These are phyloP conservation scores for Vigna nakashimae DNA, from an alignment of 306 rosid species.

Conservation along the genomic window DNA sequence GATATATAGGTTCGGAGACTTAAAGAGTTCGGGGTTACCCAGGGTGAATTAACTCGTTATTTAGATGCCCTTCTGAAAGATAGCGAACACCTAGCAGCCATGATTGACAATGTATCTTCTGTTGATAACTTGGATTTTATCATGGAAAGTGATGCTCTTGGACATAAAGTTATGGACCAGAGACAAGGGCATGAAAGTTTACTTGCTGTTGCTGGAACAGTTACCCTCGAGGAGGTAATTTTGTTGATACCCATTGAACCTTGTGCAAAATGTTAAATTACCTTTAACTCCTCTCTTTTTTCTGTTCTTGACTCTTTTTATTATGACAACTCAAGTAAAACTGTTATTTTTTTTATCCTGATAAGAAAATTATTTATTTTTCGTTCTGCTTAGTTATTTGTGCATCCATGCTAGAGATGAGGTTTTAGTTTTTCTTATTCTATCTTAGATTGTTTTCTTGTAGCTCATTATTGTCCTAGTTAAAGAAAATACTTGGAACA, in stretches of 20 bases:
- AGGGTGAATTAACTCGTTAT: constrained; percentile 97
- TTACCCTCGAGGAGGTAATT: constrained; percentile 92
- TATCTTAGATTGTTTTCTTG: constrained; percentile 25
- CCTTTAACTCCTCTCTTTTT: constrained; percentile 2
- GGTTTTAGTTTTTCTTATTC: constrained; percentile 18
- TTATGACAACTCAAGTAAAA: background rate
- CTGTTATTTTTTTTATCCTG: constrained; percentile 20
- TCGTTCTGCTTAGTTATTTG: constrained; percentile 17
- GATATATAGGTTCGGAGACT: constrained; percentile 90
- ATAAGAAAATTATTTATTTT: constrained; percentile 26
- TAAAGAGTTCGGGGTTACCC: constrained; percentile 96
- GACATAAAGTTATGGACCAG: constrained; percentile 98
- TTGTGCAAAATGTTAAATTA: constrained; percentile 18
- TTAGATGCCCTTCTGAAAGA: constrained; percentile 95
- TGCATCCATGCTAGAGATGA: constrained; percentile 21
- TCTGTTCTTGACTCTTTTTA: constrained; percentile 9
- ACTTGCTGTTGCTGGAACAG: constrained; percentile 90
- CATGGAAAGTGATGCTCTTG: constrained; percentile 98
- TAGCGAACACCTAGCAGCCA: constrained; percentile 97
- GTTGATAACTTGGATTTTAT: constrained; percentile 99
- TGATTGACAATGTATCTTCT: constrained; percentile 97
- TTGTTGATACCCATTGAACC: constrained; percentile 29
- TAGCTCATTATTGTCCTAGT: constrained; percentile 10
- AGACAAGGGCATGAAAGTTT: constrained; percentile 96
- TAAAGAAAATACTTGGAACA: constrained; percentile 21